Evolutionary conservation across 2,329 filamentous ascomycete species (phyloP).

Genomic region (Botrytis porri): DNA sequence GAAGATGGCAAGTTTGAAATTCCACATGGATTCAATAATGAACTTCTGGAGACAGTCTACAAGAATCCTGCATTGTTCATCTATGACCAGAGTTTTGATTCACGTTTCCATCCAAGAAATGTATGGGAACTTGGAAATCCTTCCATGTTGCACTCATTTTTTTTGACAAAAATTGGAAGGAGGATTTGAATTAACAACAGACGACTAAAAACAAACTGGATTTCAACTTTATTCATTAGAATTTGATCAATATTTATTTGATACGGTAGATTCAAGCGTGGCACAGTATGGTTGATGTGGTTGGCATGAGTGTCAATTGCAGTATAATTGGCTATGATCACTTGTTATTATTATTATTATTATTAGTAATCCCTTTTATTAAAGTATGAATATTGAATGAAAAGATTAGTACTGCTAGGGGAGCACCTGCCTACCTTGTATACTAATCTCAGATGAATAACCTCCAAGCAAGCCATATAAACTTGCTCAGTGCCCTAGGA

Average conservation of each 20-base stretch:
- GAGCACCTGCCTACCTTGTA: neutral
- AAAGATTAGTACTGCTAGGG: neutral
- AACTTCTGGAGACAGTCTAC: neutral
- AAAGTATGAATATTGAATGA: neutral
- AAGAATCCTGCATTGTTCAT: neutral
- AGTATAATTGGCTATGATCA: neutral
- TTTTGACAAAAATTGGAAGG: neutral
- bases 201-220: neutral
- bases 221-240: neutral
- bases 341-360: neutral
- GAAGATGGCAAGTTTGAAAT: neutral
- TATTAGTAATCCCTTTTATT: neutral
- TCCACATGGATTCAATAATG: neutral
- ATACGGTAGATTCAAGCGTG: neutral
- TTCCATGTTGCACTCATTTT: neutral
- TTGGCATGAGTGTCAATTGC: neutral
- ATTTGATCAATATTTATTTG: neutral
- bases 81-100: neutral
- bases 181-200: neutral
- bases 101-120: neutral
- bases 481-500: neutral
- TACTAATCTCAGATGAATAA: neutral
- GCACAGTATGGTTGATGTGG: neutral
- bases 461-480: neutral
- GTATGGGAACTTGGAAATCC: neutral